Conservation (phyloP, 495 filamentous ascomycete genomes). For the Trichoderma erinaceum region DNA sequence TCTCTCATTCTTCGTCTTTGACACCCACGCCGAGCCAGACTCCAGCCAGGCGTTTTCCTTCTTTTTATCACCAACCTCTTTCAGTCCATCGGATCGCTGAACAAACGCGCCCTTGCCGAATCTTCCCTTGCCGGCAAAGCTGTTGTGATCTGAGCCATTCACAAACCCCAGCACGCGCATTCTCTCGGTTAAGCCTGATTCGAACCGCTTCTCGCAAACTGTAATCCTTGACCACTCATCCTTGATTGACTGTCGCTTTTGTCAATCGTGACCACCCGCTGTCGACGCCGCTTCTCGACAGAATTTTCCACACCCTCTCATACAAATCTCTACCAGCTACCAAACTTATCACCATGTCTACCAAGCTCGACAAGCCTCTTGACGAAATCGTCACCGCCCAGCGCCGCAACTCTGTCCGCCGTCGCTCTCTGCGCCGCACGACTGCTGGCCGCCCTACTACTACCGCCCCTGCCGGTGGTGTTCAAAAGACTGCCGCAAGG, state of each 20-base stretch:
- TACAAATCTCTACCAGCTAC: constrained; percentile 20
- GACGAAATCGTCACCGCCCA: constrained; percentile 88
- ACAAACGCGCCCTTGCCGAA: constrained; percentile 7
- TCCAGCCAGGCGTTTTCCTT: background rate
- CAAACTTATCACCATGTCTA: constrained; percentile 61
- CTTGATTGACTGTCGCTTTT: constrained; percentile 5
- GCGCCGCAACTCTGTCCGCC: constrained; percentile 44
- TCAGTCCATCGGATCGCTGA: background rate
- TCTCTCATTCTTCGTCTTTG: background rate
- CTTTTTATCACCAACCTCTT: constrained; percentile 15
- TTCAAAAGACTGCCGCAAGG: constrained; percentile 68
- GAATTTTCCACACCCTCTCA: constrained; percentile 15
- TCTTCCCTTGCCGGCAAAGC: background rate
- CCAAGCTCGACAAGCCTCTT: constrained; percentile 89
- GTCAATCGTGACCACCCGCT: constrained; percentile 11
- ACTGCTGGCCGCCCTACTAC: constrained; percentile 42
- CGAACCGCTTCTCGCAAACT: background rate
- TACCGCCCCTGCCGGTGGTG: constrained; percentile 71
- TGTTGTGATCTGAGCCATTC: background rate
- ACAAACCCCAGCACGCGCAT: background rate
- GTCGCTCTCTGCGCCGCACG: constrained; percentile 45
- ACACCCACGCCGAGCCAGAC: background rate
- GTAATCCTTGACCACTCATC: background rate
- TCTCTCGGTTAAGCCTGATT: background rate
- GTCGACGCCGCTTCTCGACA: background rate